A percentile compares a stretch with the other conserved stretches of the same genome.
These are phyloP conservation scores for Halenospora varia DNA, from an alignment of 495 filamentous ascomycete genomes.

Conservation along the genomic window DNA sequence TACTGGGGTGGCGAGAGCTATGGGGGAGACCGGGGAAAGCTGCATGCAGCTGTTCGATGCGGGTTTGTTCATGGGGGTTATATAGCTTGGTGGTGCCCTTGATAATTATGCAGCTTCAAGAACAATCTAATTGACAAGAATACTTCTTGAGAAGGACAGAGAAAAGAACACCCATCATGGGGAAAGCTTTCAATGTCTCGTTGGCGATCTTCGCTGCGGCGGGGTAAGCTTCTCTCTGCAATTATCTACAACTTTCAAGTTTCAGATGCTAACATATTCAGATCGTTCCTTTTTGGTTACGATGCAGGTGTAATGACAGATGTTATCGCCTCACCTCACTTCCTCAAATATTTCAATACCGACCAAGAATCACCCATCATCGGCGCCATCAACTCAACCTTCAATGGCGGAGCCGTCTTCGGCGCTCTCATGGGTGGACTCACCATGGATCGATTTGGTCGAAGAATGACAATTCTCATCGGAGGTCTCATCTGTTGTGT, in stretches of 20 bases:
- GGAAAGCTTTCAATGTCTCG: background rate
- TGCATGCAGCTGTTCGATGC: no score
- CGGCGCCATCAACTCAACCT: conserved; percentile 53
- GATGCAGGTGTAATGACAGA: conserved; percentile 53
- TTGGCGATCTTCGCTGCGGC: background rate
- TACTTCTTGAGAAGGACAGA: no score
- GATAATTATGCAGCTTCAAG: no score
- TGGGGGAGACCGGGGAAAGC: no score
- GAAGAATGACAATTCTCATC: conserved; percentile 52
- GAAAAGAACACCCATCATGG: no score
- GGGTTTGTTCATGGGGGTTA: no score
- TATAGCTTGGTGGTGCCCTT: no score
- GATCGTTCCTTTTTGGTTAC: conserved; percentile 50
- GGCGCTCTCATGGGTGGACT: conserved; percentile 33
- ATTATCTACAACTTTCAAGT: background rate
- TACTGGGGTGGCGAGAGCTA: no score
- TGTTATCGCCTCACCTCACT: conserved; percentile 47
- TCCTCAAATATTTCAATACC: conserved; percentile 45
- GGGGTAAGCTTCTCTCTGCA: background rate
- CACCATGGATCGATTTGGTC: conserved; percentile 39
- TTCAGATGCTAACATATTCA: background rate
- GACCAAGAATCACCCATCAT: conserved; percentile 44
- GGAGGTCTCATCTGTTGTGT: conserved; percentile 50
- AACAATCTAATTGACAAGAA: no score
- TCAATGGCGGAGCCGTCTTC: conserved; percentile 52